phyloP scores from a whole-genome alignment of 169 alveolate species.

The Fabrea salina region DNA sequence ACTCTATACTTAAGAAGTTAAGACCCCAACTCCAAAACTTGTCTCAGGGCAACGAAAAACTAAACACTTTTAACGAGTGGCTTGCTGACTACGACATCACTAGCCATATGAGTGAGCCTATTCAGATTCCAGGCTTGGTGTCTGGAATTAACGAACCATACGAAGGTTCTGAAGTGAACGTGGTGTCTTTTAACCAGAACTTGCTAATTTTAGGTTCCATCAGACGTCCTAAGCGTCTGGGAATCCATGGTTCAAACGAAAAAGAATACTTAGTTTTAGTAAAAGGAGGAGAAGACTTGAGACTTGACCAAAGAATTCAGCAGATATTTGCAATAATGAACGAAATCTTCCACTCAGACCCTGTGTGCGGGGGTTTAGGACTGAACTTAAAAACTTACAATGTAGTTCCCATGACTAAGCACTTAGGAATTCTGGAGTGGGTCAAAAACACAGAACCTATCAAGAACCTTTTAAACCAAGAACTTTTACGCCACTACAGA shows the following conservation, averaged over 20 bases:
- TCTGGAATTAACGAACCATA: constrained; percentile 59
- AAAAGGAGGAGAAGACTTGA: constrained; percentile 86
- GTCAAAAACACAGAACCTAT: constrained; percentile 80
- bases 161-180: constrained; percentile 42
- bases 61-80: constrained; percentile 74
- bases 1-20: background rate
- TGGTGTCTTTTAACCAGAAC: constrained; percentile 70
- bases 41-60: constrained; percentile 54
- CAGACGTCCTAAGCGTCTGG: constrained; percentile 81
- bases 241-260: constrained; percentile 83
- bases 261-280: constrained; percentile 77
- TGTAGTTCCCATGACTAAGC: constrained; percentile 82
- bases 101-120: constrained; percentile 47
- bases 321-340: constrained; percentile 81
- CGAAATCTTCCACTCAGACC: constrained; percentile 63
- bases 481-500: constrained; percentile 47
- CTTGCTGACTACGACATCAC: constrained; percentile 66
- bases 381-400: constrained; percentile 70
- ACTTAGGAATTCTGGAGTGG: constrained; percentile 85
- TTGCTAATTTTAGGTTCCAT: constrained; percentile 73
- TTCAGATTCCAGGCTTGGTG: constrained; percentile 74
- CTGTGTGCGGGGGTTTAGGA: constrained; percentile 64
- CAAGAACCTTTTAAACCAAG: constrained; percentile 68
- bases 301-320: constrained; percentile 85
- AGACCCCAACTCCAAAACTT: background rate